phyloP scores from a whole-genome alignment of 345 rosid species.

The Arabis alpina region DNA sequence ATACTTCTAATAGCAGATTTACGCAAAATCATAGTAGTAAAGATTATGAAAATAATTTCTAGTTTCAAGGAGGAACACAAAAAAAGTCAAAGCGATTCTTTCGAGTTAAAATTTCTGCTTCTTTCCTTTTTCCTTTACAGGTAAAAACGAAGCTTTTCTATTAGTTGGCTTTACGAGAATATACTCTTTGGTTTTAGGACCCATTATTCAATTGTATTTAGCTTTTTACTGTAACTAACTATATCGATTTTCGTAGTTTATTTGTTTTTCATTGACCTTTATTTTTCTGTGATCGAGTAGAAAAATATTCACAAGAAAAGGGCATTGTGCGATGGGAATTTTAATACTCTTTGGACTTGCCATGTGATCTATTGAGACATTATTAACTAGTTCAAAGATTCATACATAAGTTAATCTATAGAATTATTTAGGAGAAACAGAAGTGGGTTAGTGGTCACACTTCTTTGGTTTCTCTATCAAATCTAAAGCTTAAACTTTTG shows the following conservation, averaged over 20 bases:
- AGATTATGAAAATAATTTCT: conserved; percentile 13
- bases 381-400: not conserved
- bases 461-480: conserved; percentile 22
- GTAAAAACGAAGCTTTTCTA: conserved; percentile 25
- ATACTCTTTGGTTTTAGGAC: conserved; percentile 27
- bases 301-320: not conserved
- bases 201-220: conserved; percentile 3
- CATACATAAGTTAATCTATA: not conserved
- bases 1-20: not conserved
- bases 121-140: conserved; percentile 19
- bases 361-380: conserved; percentile 28
- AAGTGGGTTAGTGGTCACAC: conserved; percentile 33
- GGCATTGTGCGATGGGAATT: not conserved
- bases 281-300: not conserved
- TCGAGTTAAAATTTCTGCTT: conserved; percentile 29
- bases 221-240: conserved; percentile 17
- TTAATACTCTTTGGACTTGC: not conserved
- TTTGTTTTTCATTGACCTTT: conserved; percentile 7
- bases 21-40: not conserved
- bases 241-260: conserved; percentile 1
- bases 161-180: conserved; percentile 33
- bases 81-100: conserved; percentile 39
- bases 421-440: conserved; percentile 4
- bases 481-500: conserved; percentile 23
- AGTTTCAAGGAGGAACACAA: conserved; percentile 25